phyloP scores from a whole-genome alignment of 208 protist species.

The Wallacemonas sp. region DNA sequence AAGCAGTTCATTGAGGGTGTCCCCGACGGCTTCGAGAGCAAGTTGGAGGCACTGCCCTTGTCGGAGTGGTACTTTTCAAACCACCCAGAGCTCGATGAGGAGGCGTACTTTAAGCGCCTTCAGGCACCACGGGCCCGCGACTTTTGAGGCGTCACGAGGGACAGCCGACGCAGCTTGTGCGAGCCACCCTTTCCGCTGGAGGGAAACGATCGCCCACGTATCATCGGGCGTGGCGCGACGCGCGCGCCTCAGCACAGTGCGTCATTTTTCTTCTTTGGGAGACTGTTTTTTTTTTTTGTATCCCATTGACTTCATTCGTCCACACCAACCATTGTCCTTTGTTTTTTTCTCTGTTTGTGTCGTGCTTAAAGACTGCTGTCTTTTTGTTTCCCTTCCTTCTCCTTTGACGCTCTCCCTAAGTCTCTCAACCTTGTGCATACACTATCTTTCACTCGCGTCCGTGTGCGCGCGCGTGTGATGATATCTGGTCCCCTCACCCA shows the following conservation, averaged over 20 bases:
- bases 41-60: slow-evolving; percentile 71
- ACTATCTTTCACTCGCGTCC: no score
- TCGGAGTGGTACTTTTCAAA: slow-evolving; percentile 71
- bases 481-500: no score
- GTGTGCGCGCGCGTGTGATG: no score
- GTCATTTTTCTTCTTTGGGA: not conserved
- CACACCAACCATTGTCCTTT: not conserved
- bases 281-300: not conserved
- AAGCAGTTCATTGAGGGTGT: slow-evolving; percentile 60
- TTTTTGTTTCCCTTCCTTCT: not conserved
- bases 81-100: slow-evolving; percentile 59
- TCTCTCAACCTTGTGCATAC: no score
- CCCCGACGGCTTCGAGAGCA: slow-evolving; percentile 66
- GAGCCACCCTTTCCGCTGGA: no score
- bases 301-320: not conserved
- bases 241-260: no score
- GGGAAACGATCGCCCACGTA: no score
- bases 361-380: no score
- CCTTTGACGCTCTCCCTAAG: no score
- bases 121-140: slow-evolving; percentile 39
- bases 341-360: slow-evolving; percentile 1
- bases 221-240: no score
- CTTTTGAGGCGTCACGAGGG: slow-evolving; percentile 34
- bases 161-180: no score
- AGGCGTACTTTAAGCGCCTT: slow-evolving; percentile 60